Evolutionary conservation across 257 asterid species (phyloP).

Genomic region (Rauvolfia tetraphylla): DNA sequence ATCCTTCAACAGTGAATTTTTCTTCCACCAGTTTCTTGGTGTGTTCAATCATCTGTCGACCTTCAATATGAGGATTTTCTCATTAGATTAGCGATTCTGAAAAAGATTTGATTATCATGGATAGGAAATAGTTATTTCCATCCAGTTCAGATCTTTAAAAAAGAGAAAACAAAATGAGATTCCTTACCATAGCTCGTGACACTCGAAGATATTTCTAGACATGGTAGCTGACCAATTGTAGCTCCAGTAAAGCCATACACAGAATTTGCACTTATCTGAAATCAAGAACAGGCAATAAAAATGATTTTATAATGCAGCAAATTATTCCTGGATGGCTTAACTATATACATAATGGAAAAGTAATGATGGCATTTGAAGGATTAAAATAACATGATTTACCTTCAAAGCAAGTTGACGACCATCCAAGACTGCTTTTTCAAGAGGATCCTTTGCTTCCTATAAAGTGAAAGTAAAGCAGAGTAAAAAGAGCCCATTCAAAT

Average conservation of each 20-base stretch:
- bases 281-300: conserved; percentile 9
- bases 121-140: background rate
- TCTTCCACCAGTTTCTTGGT: conserved; percentile 95
- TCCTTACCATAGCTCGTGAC: conserved; percentile 94
- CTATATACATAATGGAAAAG: background rate
- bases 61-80: conserved; percentile 36
- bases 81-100: conserved; percentile 19
- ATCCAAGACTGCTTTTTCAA: conserved; percentile 91
- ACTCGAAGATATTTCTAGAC: conserved; percentile 96
- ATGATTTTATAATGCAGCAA: background rate
- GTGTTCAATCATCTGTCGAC: conserved; percentile 99
- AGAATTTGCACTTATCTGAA: conserved; percentile 95
- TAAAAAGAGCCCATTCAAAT: background rate
- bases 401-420: conserved; percentile 97
- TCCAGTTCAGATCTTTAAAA: background rate
- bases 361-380: background rate
- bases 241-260: conserved; percentile 99
- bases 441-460: conserved; percentile 93
- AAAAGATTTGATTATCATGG: conserved; percentile 2
- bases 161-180: background rate
- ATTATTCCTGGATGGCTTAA: background rate
- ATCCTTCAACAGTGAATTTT: conserved; percentile 79
- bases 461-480: conserved; percentile 19
- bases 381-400: conserved; percentile 37
- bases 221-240: conserved; percentile 91